Percentiles rank a stretch among this genome's conserved stretches.
These are phyloP conservation scores for Leccinum fallax DNA, from an alignment of 1,284 basidiomycete genomes.

Conservation along the genomic window DNA sequence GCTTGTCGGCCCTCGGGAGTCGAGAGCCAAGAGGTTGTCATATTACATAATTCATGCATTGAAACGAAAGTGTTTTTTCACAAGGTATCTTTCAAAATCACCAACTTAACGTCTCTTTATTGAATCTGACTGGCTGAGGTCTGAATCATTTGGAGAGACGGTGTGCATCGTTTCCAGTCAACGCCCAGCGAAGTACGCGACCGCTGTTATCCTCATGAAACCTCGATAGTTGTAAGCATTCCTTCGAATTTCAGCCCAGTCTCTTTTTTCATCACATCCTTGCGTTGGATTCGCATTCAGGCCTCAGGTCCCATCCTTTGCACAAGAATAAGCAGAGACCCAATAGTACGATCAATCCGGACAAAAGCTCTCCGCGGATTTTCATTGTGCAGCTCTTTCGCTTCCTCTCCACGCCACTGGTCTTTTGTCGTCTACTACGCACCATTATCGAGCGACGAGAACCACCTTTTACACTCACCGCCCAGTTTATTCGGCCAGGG, in stretches of 20 bases:
- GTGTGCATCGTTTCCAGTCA: neutral
- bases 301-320: neutral
- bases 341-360: no score
- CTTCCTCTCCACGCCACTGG: no score
- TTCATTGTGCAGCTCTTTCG: neutral
- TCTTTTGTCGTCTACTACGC: neutral
- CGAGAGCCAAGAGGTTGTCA: no score
- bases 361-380: neutral
- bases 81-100: no score
- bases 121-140: neutral
- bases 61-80: no score
- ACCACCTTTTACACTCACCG: neutral
- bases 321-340: neutral
- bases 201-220: no score
- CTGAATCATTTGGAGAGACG: neutral
- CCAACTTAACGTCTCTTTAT: no score
- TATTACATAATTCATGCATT: no score
- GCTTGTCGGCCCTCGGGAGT: no score
- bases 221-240: neutral
- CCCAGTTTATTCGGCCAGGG: neutral
- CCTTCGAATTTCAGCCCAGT: neutral
- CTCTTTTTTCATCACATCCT: no score
- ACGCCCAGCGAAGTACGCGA: neutral
- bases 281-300: no score
- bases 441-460: neutral